Conservation (phyloP, 306 rosid genomes). For the Citrullus mucosospermus region DNA sequence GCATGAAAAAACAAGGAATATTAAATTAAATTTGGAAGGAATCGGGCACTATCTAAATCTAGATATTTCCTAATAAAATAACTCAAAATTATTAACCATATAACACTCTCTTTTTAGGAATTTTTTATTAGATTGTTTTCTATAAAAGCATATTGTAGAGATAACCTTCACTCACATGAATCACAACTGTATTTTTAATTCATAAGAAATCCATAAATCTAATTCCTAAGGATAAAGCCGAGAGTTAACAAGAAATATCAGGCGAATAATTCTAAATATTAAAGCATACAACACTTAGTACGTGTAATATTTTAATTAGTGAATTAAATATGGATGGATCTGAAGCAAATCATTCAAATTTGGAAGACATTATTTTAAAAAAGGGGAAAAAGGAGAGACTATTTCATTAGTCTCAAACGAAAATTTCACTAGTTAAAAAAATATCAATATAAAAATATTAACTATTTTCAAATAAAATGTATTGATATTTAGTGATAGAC, state of each 20-base stretch:
- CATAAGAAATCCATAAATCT: neutral
- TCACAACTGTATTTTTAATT: neutral
- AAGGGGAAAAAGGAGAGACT: too few relatives aligned
- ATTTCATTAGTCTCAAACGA: neutral
- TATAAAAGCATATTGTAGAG: neutral
- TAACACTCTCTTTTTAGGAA: neutral
- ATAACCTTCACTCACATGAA: constrained; percentile 6
- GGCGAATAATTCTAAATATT: neutral
- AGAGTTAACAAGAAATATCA: neutral
- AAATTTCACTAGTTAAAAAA: neutral
- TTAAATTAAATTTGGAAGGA: neutral
- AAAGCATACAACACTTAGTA: neutral
- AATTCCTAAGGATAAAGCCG: neutral
- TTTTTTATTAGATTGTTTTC: neutral
- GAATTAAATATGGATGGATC: neutral
- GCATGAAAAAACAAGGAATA: neutral
- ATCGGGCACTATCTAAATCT: neutral
- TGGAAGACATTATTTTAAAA: neutral
- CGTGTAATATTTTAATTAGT: neutral
- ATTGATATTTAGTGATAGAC: too few relatives aligned
- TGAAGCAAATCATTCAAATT: neutral
- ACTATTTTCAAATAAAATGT: too few relatives aligned
- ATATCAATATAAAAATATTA: neutral
- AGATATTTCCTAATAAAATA: neutral
- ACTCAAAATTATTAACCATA: neutral